Evolutionary conservation across 805 yeast genomes (phyloP).

Genomic region (Myxozyma mucilagina): DNA sequence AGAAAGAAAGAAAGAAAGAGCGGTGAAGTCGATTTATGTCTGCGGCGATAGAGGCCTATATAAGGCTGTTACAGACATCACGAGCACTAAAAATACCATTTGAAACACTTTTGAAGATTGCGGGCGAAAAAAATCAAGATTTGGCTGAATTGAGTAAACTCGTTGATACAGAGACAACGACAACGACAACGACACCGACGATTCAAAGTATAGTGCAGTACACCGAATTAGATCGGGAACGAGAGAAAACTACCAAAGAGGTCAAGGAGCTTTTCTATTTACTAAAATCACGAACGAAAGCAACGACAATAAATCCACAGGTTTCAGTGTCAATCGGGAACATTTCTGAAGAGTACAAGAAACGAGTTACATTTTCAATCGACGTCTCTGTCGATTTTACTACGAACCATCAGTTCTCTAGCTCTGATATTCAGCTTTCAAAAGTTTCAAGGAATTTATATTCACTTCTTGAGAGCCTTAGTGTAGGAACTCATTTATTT

Average conservation of each 20-base stretch:
- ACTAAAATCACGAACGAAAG: neutral
- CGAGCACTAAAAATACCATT: neutral
- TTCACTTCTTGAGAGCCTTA: conserved; percentile 54
- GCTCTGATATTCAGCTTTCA: neutral
- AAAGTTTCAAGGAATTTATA: neutral
- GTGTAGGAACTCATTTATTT: conserved; percentile 50
- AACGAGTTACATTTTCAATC: neutral
- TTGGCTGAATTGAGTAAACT: neutral
- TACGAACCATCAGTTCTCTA: neutral
- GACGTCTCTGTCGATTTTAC: conserved; percentile 1
- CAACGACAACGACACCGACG: neutral
- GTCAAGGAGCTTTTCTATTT: neutral
- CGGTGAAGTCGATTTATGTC: conserved; percentile 1
- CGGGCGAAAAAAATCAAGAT: neutral
- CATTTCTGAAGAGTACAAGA: neutral
- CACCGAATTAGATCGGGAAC: neutral
- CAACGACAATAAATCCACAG: neutral
- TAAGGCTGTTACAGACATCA: conserved; percentile 1
- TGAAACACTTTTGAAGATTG: neutral
- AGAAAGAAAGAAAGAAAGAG: neutral
- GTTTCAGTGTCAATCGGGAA: neutral
- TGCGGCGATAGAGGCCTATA: conserved; percentile 2
- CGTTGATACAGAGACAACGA: neutral
- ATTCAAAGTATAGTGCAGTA: neutral
- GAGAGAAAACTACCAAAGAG: neutral